These are phyloP conservation scores for Stropharia rugosoannulata DNA, from an alignment of 768 basidiomycete species.

Conservation along the genomic window DNA sequence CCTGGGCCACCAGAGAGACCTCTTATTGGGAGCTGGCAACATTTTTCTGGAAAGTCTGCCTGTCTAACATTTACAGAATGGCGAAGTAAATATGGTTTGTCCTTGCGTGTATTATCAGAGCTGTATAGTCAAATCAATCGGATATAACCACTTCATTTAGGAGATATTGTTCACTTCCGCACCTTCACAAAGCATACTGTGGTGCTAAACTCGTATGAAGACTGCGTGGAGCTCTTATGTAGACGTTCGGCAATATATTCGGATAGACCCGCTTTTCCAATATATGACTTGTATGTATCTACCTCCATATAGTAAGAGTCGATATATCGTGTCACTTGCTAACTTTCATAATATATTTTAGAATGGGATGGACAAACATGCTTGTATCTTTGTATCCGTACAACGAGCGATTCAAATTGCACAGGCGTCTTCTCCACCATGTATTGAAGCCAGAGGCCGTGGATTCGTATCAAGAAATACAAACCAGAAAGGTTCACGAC, in stretches of 20 bases:
- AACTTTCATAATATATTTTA: too few species aligned
- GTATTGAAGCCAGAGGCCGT: too few species aligned
- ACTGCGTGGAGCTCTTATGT: slow-evolving; percentile 22
- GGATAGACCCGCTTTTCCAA: slow-evolving; percentile 16
- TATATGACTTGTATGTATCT: slow-evolving; percentile 18
- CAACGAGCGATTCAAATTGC: too few species aligned
- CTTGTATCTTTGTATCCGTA: too few species aligned
- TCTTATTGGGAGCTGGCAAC: not conserved
- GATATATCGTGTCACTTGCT: not conserved
- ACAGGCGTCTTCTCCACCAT: too few species aligned
- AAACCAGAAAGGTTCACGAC: too few species aligned
- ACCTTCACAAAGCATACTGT: slow-evolving; percentile 19
- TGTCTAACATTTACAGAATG: not conserved
- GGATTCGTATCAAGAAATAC: too few species aligned
- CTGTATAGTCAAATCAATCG: too few species aligned
- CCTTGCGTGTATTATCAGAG: not conserved
- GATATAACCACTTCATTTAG: slow-evolving; percentile 3
- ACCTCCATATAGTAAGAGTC: not conserved
- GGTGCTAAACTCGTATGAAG: slow-evolving; percentile 20
- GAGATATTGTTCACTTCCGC: slow-evolving; percentile 23
- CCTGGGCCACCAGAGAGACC: not conserved
- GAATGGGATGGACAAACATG: slow-evolving; percentile 31
- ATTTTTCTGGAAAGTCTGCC: not conserved
- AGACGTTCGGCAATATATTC: slow-evolving; percentile 22
- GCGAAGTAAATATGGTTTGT: not conserved